These are phyloP conservation scores for Exophiala xenobiotica DNA, from an alignment of 2,329 filamentous ascomycete genomes.

Conservation along the genomic window DNA sequence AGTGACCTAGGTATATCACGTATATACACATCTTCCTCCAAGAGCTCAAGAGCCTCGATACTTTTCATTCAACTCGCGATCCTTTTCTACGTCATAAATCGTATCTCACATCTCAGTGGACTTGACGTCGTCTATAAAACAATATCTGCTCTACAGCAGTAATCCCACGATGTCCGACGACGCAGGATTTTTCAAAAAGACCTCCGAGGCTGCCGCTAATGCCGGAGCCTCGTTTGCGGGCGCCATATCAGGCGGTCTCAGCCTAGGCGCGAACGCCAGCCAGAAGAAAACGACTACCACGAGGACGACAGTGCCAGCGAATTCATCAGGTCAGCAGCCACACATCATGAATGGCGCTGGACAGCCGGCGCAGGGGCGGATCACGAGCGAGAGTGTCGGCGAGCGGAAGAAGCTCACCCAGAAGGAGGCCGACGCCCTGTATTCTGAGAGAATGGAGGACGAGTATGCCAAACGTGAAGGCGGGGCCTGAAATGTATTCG, in stretches of 20 bases:
- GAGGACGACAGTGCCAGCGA: constrained; percentile 6
- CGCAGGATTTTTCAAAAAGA: constrained; percentile 25
- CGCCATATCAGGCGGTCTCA: constrained; percentile 27
- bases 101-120: too few species aligned
- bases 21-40: too few species aligned
- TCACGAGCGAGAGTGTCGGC: constrained; percentile 14
- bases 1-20: too few species aligned
- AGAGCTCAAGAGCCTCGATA: too few species aligned
- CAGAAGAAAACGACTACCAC: constrained; percentile 29
- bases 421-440: constrained; percentile 45
- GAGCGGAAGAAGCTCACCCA: constrained; percentile 27
- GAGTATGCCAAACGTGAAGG: constrained; percentile 47
- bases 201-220: constrained; percentile 26
- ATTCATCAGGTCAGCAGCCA: constrained; percentile 10
- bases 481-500: constrained; percentile 16
- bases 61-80: too few species aligned
- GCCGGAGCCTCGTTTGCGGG: constrained; percentile 23
- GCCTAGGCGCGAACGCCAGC: constrained; percentile 18
- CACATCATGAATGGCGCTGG: constrained; percentile 33
- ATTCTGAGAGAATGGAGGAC: constrained; percentile 49
- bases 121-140: neutral
- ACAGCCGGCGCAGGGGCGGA: constrained; percentile 16
- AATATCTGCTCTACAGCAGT: neutral
- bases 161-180: constrained; percentile 21
- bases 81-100: too few species aligned